Percentiles rank a stretch among this genome's conserved stretches.
Evolutionary conservation across 345 rosid genomes (phyloP).

Genomic region (Ricinus communis): DNA sequence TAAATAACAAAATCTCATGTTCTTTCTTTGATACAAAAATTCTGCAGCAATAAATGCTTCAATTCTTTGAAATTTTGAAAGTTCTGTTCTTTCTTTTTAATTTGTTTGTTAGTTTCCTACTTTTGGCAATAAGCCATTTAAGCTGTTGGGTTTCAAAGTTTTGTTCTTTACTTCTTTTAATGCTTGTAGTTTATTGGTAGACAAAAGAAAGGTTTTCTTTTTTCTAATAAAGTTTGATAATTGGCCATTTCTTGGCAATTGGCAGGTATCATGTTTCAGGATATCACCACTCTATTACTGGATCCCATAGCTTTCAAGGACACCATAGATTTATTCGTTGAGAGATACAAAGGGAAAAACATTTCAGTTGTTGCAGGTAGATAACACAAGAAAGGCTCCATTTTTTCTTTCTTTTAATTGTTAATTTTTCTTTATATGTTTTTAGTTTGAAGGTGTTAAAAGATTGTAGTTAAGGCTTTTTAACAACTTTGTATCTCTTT

Average conservation of each 20-base stretch:
- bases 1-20: too few species aligned
- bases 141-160: too few species aligned
- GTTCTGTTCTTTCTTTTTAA: too few species aligned
- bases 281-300: slow-evolving; percentile 84
- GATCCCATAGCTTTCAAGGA: slow-evolving; percentile 91
- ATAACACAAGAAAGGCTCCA: neutral
- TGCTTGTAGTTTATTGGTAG: neutral
- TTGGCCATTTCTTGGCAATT: slow-evolving; percentile 6
- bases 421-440: neutral
- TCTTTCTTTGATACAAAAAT: too few species aligned
- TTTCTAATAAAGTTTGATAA: neutral
- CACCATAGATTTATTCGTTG: slow-evolving; percentile 85
- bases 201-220: neutral
- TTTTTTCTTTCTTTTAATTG: neutral
- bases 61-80: too few species aligned
- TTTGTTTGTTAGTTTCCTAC: neutral
- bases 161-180: neutral
- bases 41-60: too few species aligned
- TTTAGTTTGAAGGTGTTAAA: slow-evolving; percentile 3
- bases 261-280: slow-evolving; percentile 96
- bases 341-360: slow-evolving; percentile 81
- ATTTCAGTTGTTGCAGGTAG: slow-evolving; percentile 98
- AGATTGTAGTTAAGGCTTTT: slow-evolving; percentile 24
- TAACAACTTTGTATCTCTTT: slow-evolving; percentile 22
- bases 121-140: neutral